These are phyloP conservation scores for Gossypium davidsonii DNA, from an alignment of 441 rosid species.

Conservation along the genomic window DNA sequence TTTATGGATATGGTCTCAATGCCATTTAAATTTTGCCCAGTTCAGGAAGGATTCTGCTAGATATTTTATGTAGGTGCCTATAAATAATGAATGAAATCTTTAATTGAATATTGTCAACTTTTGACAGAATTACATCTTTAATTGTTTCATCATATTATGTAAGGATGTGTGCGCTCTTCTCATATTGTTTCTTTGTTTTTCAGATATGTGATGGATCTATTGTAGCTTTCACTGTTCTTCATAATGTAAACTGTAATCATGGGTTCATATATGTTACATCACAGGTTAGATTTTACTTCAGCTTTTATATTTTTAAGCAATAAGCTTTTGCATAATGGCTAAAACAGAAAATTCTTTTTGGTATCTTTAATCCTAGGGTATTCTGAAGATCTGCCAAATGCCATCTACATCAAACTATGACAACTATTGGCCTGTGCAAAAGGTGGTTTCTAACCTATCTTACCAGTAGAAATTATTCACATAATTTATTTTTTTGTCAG, in stretches of 20 bases:
- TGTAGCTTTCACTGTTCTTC: conserved; percentile 95
- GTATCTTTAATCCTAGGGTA: conserved; percentile 46
- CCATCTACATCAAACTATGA: conserved; percentile 81
- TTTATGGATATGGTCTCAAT: neutral
- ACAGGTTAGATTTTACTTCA: conserved; percentile 46
- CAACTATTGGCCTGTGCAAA: conserved; percentile 97
- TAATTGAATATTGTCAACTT: neutral
- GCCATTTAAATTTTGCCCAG: neutral
- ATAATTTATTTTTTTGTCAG: conserved; percentile 8
- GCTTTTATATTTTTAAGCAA: conserved; percentile 12
- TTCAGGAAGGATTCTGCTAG: neutral
- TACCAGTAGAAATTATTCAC: neutral
- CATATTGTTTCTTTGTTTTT: conserved; percentile 22
- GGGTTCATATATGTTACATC: conserved; percentile 96
- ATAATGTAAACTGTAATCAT: conserved; percentile 91
- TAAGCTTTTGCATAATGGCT: conserved; percentile 7
- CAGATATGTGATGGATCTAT: conserved; percentile 96
- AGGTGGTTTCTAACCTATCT: conserved; percentile 35
- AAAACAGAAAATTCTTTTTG: conserved; percentile 14
- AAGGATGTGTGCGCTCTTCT: conserved; percentile 2
- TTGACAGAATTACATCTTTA: neutral
- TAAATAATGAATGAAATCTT: neutral
- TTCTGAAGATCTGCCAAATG: conserved; percentile 90
- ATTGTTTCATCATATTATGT: neutral
- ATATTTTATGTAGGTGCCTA: neutral